These are phyloP conservation scores for Setaria viridis DNA, from an alignment of 202 grass and related monocot species.

Conservation along the genomic window DNA sequence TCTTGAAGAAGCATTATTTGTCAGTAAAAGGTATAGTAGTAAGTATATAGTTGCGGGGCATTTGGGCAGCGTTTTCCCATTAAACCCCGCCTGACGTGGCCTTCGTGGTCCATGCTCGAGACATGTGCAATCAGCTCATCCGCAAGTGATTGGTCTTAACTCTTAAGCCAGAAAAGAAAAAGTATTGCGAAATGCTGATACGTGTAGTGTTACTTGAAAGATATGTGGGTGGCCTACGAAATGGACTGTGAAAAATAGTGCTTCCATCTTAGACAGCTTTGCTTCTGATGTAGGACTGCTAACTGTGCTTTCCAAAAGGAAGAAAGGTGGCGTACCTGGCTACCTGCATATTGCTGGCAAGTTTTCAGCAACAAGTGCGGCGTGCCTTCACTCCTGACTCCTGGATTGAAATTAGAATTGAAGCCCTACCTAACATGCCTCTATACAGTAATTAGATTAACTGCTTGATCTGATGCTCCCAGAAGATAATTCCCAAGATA, in stretches of 20 bases:
- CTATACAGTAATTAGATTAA: no score
- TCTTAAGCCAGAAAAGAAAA: neutral
- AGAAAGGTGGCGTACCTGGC: neutral
- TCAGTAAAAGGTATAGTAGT: neutral
- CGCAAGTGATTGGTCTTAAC: neutral
- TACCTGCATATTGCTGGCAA: slow-evolving; percentile 1
- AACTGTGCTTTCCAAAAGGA: neutral
- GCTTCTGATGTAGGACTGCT: slow-evolving; percentile 28
- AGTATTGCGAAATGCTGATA: neutral
- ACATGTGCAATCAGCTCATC: neutral
- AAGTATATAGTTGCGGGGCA: neutral
- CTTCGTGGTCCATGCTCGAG: neutral
- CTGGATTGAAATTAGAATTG: slow-evolving; percentile 5
- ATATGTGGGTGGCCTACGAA: no score
- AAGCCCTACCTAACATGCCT: neutral
- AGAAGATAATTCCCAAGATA: no score
- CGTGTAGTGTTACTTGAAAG: no score
- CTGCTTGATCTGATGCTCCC: no score
- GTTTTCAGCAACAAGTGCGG: slow-evolving; percentile 18
- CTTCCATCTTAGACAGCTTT: slow-evolving; percentile 18
- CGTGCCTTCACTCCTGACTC: neutral
- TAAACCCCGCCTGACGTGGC: neutral
- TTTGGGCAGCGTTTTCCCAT: slow-evolving; percentile 11
- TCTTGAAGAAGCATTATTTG: neutral
- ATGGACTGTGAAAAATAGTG: no score